Percentiles rank a stretch among this genome's conserved stretches.
Evolutionary conservation across 805 yeast species (phyloP).

Genomic region (Starmerella sirachaensis): DNA sequence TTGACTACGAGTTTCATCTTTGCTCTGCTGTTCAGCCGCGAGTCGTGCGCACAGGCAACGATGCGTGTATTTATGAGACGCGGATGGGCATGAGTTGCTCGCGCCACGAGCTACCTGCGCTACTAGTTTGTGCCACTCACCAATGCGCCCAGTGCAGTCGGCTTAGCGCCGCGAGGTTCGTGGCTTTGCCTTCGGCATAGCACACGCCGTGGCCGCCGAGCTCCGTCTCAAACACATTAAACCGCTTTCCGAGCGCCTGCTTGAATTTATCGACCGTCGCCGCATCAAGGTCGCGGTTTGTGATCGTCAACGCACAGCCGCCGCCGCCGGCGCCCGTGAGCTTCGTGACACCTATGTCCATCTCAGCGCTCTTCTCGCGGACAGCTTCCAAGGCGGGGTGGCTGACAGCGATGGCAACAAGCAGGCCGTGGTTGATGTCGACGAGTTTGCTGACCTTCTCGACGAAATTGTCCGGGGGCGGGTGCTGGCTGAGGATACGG

Average conservation of each 20-base stretch:
- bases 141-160: conserved; percentile 13
- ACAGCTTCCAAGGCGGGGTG: conserved; percentile 83
- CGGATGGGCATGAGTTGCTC: too few relatives aligned
- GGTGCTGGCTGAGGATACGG: conserved; percentile 42
- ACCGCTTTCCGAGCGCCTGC: conserved; percentile 38
- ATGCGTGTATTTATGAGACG: too few relatives aligned
- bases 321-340: conserved; percentile 99
- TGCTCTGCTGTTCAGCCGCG: too few relatives aligned
- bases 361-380: conserved; percentile 49
- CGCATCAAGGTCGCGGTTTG: conserved; percentile 35
- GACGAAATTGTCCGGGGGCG: conserved; percentile 26
- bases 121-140: too few relatives aligned
- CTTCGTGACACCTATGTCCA: conserved; percentile 72
- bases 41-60: too few relatives aligned
- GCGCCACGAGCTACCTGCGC: too few relatives aligned
- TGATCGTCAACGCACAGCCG: conserved; percentile 88
- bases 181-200: conserved; percentile 5
- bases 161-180: not conserved
- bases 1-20: too few relatives aligned
- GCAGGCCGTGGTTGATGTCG: conserved; percentile 73
- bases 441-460: conserved; percentile 37
- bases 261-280: conserved; percentile 26
- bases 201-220: conserved; percentile 91
- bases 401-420: conserved; percentile 78
- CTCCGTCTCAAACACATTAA: conserved; percentile 62